Conservation (phyloP, 192 early-diverging fungal species). For the Oehlia diaphana region DNA sequence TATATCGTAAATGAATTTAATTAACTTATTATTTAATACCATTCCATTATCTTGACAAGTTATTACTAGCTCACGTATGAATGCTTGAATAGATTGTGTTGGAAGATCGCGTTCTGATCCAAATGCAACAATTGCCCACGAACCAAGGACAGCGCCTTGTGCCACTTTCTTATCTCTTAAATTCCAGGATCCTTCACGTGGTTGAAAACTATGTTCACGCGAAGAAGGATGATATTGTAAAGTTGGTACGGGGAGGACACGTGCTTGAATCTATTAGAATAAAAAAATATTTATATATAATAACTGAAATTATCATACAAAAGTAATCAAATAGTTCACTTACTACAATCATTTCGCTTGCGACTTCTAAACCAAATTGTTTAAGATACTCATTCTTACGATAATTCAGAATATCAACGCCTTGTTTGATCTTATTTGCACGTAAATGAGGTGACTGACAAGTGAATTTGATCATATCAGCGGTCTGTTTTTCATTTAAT, state of each 20-base stretch:
- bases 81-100: slow-evolving; percentile 57
- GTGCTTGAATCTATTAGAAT: slow-evolving; percentile 47
- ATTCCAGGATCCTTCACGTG: slow-evolving; percentile 84
- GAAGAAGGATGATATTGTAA: slow-evolving; percentile 59
- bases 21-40: slow-evolving; percentile 33
- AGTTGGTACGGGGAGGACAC: slow-evolving; percentile 76
- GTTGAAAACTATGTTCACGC: slow-evolving; percentile 49
- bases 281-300: neutral
- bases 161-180: slow-evolving; percentile 77
- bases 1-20: neutral
- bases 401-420: slow-evolving; percentile 64
- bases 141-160: slow-evolving; percentile 66
- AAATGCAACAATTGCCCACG: slow-evolving; percentile 83
- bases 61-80: slow-evolving; percentile 71
- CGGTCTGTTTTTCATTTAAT: slow-evolving; percentile 85
- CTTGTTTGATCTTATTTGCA: slow-evolving; percentile 75
- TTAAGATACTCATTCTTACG: slow-evolving; percentile 68
- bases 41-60: slow-evolving; percentile 73
- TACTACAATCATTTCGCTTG: slow-evolving; percentile 63
- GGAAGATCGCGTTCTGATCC: slow-evolving; percentile 56
- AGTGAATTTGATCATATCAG: slow-evolving; percentile 95
- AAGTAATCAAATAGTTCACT: slow-evolving; percentile 23
- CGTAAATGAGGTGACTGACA: slow-evolving; percentile 79
- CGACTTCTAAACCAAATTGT: slow-evolving; percentile 74
- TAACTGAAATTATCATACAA: neutral